Base-by-base conservation (phyloP, 306 rosid genomes). In the Rosa multiflora region DNA sequence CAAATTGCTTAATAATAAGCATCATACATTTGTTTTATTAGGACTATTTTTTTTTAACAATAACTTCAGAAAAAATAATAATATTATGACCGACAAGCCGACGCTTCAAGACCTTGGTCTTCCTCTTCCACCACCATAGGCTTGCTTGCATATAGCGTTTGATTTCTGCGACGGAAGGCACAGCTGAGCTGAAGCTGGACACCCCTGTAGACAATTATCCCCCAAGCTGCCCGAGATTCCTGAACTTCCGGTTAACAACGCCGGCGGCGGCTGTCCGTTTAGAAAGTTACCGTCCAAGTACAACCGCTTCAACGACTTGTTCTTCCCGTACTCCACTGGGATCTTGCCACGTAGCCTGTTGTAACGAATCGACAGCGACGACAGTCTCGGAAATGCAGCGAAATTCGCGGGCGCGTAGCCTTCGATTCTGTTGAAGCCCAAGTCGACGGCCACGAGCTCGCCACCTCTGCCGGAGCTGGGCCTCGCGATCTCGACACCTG, bases 141-240 rank as follows among this genome's bases (percentile, higher is more conserved):
- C 92, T 76, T 86, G 81, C 80, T 86, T 91, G 84, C 99, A 94
- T 37, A 87, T 79, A 0, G 94, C 84, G 75, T 17, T 78, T 0
- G 99, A 84, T 80, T 94, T 94, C 91, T 94, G 97, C 48, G 93
- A 85, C 10, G 97, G 85, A 70, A 81, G 72, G 75, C 99, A 94
- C 86, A 94, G 82, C 79, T 83, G 79, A 0, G 97, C 93, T 10
- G 85, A 81, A 8, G 58, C 79, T 26, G 99, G 99, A 75, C 99
- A 94, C 18, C 76, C 86, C 78, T 81, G 83, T 58, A 94, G 86
- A 76, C 99, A 94, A 87, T 94, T 94, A 72, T 91, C 83, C 47
- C 97, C 99, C 89, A 94, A 80, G 80, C 99, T 94, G 1, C 99
- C 99, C 75, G 92, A 75, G 67, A 94, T 80, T 7, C 11, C 43